These are phyloP conservation scores for Paragyromitra xinjiangensis DNA, from an alignment of 495 filamentous ascomycete species.

Conservation along the genomic window DNA sequence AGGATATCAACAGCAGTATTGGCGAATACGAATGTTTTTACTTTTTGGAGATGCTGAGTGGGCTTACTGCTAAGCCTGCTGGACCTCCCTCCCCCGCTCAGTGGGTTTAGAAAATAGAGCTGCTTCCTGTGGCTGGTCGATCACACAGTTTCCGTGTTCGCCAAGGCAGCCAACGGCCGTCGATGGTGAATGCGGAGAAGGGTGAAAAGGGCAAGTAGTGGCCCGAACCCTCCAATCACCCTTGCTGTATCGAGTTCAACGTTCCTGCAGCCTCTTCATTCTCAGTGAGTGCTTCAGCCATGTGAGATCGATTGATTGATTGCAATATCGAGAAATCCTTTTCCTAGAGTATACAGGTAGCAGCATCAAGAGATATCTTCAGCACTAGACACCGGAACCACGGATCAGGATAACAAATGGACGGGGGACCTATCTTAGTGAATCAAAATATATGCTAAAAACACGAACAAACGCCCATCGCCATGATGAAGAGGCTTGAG, in stretches of 20 bases:
- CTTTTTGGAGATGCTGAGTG: slow-evolving; percentile 9
- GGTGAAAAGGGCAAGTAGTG: slow-evolving; percentile 15
- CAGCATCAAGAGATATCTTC: background rate
- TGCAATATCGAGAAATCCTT: slow-evolving; percentile 7
- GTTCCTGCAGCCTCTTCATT: slow-evolving; percentile 23
- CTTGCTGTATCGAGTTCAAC: slow-evolving; percentile 18
- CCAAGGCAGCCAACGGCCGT: background rate
- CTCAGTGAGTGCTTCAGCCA: background rate
- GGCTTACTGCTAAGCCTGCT: slow-evolving; percentile 23
- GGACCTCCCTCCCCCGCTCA: background rate
- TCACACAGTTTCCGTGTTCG: slow-evolving; percentile 3
- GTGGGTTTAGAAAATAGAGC: background rate
- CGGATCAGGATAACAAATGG: background rate
- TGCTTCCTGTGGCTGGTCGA: slow-evolving; percentile 7
- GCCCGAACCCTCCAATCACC: slow-evolving; percentile 22
- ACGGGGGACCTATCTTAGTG: background rate
- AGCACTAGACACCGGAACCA: slow-evolving; percentile 1
- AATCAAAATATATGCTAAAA: slow-evolving; percentile 7
- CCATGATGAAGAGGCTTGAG: background rate
- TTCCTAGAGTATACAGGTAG: background rate
- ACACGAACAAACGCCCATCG: slow-evolving; percentile 5
- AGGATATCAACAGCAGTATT: background rate
- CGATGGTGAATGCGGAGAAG: background rate
- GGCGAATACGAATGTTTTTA: slow-evolving; percentile 32
- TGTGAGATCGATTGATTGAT: slow-evolving; percentile 4